Evolutionary conservation across 1,284 basidiomycete genomes (phyloP).

Genomic region (Pseudomicrostroma phylloplanum): DNA sequence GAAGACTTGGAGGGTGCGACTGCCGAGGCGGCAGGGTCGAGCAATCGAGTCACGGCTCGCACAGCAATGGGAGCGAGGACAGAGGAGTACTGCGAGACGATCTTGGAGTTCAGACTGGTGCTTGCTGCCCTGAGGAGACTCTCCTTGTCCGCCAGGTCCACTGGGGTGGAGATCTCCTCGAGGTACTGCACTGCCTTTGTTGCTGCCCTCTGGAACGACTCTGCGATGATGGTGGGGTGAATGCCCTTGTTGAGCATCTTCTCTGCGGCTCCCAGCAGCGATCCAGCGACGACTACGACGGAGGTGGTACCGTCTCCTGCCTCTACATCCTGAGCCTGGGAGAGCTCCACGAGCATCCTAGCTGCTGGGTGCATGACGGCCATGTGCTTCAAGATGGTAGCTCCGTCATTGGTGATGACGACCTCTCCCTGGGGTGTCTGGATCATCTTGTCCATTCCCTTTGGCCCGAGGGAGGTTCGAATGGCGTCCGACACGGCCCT

Average conservation of each 20-base stretch:
- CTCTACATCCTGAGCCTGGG: constrained; percentile 95
- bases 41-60: constrained; percentile 64
- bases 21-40: constrained; percentile 18
- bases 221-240: constrained; percentile 94
- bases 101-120: constrained; percentile 95
- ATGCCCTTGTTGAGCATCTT: constrained; percentile 91
- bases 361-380: constrained; percentile 97
- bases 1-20: constrained; percentile 15
- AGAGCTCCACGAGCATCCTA: constrained; percentile 92
- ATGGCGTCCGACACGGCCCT: constrained; percentile 96
- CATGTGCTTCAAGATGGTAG: constrained; percentile 94
- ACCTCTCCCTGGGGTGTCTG: constrained; percentile 95
- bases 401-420: constrained; percentile 97
- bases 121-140: constrained; percentile 84
- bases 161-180: constrained; percentile 83
- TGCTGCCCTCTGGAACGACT: constrained; percentile 88
- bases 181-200: constrained; percentile 89
- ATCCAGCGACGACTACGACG: constrained; percentile 93
- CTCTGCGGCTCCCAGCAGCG: constrained; percentile 86
- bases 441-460: constrained; percentile 99
- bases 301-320: constrained; percentile 99
- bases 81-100: constrained; percentile 98
- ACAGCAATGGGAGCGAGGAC: constrained; percentile 96
- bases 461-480: constrained; percentile 88
- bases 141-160: constrained; percentile 82